A percentile compares a stretch with the other conserved stretches of the same genome.
phyloP scores from a whole-genome alignment of 768 basidiomycete genomes.

The Amanita rimosa region DNA sequence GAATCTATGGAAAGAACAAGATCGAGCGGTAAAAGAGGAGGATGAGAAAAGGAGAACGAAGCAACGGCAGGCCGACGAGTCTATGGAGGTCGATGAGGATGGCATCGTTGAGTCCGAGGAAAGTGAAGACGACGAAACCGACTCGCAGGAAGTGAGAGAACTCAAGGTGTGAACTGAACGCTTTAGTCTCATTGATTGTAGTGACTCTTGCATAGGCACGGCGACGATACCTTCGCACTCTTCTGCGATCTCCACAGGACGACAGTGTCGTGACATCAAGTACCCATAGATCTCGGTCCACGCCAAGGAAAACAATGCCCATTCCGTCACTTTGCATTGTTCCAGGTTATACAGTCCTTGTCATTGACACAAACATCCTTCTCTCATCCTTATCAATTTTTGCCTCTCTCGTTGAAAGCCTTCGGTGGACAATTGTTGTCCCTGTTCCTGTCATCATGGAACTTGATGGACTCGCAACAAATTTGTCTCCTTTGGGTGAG shows the following conservation, averaged over 20 bases:
- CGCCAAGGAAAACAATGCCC: constrained; percentile 14
- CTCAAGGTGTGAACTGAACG: constrained; percentile 53
- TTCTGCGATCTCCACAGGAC: constrained; percentile 42
- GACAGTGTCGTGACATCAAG: constrained; percentile 15
- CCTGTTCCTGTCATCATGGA: constrained; percentile 96
- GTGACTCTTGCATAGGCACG: constrained; percentile 40
- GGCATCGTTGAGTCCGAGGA: constrained; percentile 34
- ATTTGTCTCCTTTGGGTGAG: constrained; percentile 53
- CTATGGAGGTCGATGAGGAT: constrained; percentile 61
- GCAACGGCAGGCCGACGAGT: constrained; percentile 51
- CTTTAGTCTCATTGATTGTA: constrained; percentile 4
- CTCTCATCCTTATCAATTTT: constrained; percentile 73
- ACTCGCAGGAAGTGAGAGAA: constrained; percentile 63
- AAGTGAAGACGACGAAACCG: constrained; percentile 44
- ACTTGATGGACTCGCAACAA: constrained; percentile 77
- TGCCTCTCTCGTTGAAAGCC: constrained; percentile 63
- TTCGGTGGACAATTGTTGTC: constrained; percentile 79
- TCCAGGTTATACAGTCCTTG: constrained; percentile 81
- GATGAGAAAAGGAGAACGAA: constrained; percentile 58
- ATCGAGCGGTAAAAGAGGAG: constrained; percentile 50
- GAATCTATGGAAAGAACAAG: constrained; percentile 58
- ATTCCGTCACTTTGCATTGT: constrained; percentile 44
- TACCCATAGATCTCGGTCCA: constrained; percentile 18
- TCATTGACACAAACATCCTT: constrained; percentile 93
- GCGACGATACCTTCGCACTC: constrained; percentile 56